Evolutionary conservation across 164 flowering plant genomes (phyloP).

Genomic region (Stephania yunnanensis): DNA sequence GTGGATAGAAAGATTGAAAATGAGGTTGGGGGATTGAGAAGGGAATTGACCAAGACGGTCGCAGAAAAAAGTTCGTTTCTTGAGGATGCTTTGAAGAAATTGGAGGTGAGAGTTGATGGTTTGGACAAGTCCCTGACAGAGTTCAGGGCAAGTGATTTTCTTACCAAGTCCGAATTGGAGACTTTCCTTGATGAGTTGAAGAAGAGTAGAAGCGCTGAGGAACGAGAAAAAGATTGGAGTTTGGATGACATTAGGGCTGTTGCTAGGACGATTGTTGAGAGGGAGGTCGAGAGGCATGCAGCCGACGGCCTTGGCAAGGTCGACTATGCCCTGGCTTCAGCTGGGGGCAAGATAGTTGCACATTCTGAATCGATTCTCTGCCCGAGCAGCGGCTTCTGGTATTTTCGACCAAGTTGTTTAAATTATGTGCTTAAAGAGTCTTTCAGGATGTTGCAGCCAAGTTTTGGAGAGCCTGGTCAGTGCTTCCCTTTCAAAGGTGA

Average conservation of each 20-base stretch:
- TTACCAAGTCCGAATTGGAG: constrained; percentile 47
- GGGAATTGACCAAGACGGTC: constrained; percentile 25
- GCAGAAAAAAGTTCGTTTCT: constrained; percentile 14
- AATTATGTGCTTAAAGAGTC: constrained; percentile 38
- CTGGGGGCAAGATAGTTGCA: constrained; percentile 52
- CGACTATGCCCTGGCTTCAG: constrained; percentile 67
- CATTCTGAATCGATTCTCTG: constrained; percentile 51
- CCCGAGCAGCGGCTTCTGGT: constrained; percentile 27
- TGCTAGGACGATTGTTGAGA: constrained; percentile 56
- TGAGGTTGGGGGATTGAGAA: constrained; percentile 22
- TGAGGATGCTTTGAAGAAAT: constrained; percentile 31
- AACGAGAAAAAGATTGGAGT: constrained; percentile 24
- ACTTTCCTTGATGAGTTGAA: constrained; percentile 42
- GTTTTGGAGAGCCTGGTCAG: constrained; percentile 91
- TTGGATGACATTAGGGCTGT: constrained; percentile 55
- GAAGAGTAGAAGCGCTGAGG: constrained; percentile 17
- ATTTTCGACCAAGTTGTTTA: background rate
- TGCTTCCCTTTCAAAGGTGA: constrained; percentile 74
- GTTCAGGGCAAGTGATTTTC: constrained; percentile 25
- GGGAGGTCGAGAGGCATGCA: constrained; percentile 72
- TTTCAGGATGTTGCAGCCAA: constrained; percentile 57
- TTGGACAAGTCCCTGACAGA: constrained; percentile 28
- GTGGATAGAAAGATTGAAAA: constrained; percentile 29
- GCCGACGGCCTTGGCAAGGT: constrained; percentile 81
- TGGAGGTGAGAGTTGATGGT: constrained; percentile 28